Conservation (phyloP, 495 filamentous ascomycete genomes). For the Neurospora tetrasperma region DNA sequence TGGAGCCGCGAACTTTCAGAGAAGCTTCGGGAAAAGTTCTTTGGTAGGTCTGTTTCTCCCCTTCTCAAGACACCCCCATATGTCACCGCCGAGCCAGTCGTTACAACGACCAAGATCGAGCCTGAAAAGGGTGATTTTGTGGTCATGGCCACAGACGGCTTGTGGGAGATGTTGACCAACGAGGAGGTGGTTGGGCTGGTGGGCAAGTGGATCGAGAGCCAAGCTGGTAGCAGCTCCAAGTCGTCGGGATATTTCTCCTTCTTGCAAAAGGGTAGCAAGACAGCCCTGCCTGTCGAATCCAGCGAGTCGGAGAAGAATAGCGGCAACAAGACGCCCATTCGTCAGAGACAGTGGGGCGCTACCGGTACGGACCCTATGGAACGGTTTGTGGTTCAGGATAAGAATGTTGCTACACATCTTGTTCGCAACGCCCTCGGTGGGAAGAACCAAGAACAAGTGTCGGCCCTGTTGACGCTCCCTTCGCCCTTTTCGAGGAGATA, state of each 20-base stretch:
- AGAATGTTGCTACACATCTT: constrained; percentile 92
- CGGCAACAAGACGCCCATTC: constrained; percentile 63
- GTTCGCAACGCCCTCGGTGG: constrained; percentile 94
- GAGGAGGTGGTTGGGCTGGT: constrained; percentile 97
- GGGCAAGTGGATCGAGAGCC: constrained; percentile 88
- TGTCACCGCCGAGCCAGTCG: constrained; percentile 90
- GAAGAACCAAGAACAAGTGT: constrained; percentile 87
- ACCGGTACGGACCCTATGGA: constrained; percentile 49
- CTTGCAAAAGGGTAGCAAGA: constrained; percentile 24
- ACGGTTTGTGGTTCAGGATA: constrained; percentile 88
- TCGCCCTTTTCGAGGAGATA: constrained; percentile 86
- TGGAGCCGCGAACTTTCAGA: constrained; percentile 79
- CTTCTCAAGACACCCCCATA: constrained; percentile 86
- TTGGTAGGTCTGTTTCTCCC: constrained; percentile 63
- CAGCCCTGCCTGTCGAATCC: constrained; percentile 45
- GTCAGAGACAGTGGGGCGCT: constrained; percentile 76
- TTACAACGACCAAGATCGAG: constrained; percentile 91
- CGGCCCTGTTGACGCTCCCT: constrained; percentile 82
- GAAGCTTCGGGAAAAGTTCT: constrained; percentile 71
- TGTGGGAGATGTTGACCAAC: constrained; percentile 99
- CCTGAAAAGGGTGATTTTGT: constrained; percentile 88
- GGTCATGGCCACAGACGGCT: constrained; percentile 90
- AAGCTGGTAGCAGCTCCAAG: constrained; percentile 33
- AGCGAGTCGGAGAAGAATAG: constrained; percentile 26
- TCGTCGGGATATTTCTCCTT: constrained; percentile 45